These are phyloP conservation scores for Omphalotus guepiniiformis DNA, from an alignment of 768 basidiomycete genomes.

Conservation along the genomic window DNA sequence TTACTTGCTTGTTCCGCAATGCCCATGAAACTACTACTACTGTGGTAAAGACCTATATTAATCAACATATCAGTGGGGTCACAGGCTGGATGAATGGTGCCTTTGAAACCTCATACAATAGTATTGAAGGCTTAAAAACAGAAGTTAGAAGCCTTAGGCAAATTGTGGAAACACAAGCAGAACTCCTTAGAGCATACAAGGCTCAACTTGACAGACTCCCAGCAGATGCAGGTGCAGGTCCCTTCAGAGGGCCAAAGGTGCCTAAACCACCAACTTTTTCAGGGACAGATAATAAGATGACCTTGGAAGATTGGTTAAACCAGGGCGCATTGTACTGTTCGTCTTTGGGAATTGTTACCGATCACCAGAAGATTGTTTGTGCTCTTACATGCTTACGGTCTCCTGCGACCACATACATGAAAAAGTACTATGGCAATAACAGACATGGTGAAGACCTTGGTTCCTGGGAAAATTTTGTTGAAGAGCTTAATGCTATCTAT, in stretches of 20 bases:
- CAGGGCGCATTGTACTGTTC: background rate
- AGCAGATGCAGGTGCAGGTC: too few species aligned
- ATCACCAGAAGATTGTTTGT: slow-evolving; percentile 2
- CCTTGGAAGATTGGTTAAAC: slow-evolving; percentile 2
- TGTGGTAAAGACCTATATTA: background rate
- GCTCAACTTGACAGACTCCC: background rate
- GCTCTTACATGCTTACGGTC: background rate
- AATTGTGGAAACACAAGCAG: background rate
- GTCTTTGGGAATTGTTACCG: background rate
- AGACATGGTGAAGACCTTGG: background rate
- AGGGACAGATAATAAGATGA: background rate
- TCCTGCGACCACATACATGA: slow-evolving; percentile 4
- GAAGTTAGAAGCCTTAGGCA: background rate
- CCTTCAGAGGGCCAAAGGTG: background rate
- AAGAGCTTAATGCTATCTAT: background rate
- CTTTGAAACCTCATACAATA: background rate
- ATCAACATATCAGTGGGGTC: background rate
- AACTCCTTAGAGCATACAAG: background rate
- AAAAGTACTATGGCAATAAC: slow-evolving; percentile 2
- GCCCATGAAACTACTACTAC: background rate
- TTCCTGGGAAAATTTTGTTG: background rate
- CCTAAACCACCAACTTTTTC: background rate
- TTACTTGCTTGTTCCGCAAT: background rate
- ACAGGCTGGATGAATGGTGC: background rate
- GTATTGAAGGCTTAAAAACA: background rate